phyloP scores from a whole-genome alignment of 352 stramenopile species.

The Pythium utonaiense region DNA sequence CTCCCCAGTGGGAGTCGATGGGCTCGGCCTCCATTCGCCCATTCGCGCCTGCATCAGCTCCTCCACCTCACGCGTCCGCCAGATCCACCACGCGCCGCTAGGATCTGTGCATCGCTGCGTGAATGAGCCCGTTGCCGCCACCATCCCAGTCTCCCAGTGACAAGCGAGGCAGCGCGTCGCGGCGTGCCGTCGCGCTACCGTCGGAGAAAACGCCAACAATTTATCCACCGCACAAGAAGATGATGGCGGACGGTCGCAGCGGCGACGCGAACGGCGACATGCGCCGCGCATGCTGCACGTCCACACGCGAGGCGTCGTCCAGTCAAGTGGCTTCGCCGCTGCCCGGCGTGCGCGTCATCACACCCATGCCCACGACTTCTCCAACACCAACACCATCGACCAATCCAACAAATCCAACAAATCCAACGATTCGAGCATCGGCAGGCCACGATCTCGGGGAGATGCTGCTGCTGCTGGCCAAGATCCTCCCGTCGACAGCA shows the following conservation, averaged over 20 bases:
- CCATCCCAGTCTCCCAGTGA: not conserved
- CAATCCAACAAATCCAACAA: not conserved
- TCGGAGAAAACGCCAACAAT: not conserved
- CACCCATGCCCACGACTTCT: not conserved
- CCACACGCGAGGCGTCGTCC: not conserved
- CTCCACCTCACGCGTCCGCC: not conserved
- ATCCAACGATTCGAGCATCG: not conserved
- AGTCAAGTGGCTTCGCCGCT: not conserved
- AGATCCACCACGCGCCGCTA: not conserved
- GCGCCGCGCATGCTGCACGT: not conserved
- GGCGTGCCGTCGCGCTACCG: not conserved
- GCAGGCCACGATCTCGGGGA: slow-evolving; percentile 42
- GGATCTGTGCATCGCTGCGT: not conserved
- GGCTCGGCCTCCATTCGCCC: not conserved
- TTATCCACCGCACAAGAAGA: not conserved
- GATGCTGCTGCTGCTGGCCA: slow-evolving; percentile 39
- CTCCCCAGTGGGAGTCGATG: not conserved
- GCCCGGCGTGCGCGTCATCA: not conserved
- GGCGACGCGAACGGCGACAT: not conserved
- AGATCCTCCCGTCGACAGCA: slow-evolving; percentile 17
- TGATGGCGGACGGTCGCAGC: not conserved
- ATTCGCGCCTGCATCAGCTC: not conserved
- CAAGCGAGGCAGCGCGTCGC: not conserved
- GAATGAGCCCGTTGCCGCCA: not conserved
- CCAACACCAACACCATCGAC: not conserved